These are phyloP conservation scores for Haberlea rhodopensis DNA, from an alignment of 257 asterid species.

Conservation along the genomic window DNA sequence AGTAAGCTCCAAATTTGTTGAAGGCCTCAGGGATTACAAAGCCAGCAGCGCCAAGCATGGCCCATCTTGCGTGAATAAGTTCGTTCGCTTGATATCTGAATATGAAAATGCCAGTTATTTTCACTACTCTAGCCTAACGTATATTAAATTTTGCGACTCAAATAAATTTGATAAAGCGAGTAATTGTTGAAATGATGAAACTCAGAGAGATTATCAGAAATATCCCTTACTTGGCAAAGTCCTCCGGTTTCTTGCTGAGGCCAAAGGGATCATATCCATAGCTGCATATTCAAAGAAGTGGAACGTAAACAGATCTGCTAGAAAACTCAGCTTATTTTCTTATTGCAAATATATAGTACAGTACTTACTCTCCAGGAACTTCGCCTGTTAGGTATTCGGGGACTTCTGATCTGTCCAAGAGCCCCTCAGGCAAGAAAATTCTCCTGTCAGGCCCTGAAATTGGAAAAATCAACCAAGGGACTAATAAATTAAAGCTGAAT, in stretches of 20 bases:
- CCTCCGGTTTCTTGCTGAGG: too few relatives aligned
- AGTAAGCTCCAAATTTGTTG: too few relatives aligned
- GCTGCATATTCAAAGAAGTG: conserved; percentile 43
- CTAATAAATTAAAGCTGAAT: not conserved
- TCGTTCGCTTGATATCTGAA: conserved; percentile 84
- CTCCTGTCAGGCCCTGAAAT: conserved; percentile 88
- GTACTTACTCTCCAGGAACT: conserved; percentile 87
- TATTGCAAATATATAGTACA: not conserved
- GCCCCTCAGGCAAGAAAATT: too few relatives aligned
- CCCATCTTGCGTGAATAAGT: too few relatives aligned
- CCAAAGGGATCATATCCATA: conserved; percentile 94
- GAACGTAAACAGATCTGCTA: not conserved
- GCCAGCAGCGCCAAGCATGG: too few relatives aligned
- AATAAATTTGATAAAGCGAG: not conserved
- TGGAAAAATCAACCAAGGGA: not conserved
- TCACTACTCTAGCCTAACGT: too few relatives aligned
- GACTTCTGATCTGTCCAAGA: too few relatives aligned
- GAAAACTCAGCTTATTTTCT: not conserved
- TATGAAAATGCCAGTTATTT: not conserved
- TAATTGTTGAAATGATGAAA: not conserved
- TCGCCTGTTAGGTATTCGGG: too few relatives aligned
- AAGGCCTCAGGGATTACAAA: too few relatives aligned
- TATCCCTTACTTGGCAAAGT: too few relatives aligned
- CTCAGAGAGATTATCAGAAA: too few relatives aligned
- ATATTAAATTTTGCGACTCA: too few relatives aligned